Conservation (phyloP, 2,329 filamentous ascomycete species). For the Nannizziopsis arthrosporioides region DNA sequence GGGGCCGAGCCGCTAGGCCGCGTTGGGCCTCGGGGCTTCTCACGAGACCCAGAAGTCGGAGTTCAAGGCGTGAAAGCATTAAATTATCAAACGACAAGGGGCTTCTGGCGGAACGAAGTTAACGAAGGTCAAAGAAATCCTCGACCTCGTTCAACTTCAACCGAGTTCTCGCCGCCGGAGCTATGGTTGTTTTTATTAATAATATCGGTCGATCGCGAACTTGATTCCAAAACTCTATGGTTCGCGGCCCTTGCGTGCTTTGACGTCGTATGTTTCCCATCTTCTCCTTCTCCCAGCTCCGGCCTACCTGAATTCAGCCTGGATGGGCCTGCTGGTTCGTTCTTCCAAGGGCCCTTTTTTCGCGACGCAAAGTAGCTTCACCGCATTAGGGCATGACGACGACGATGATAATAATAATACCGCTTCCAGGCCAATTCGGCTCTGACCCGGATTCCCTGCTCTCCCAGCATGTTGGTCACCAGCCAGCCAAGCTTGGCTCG, state of each 20-base stretch:
- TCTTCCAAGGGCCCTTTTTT: too few species aligned
- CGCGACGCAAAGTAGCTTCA: not conserved
- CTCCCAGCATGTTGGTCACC: slow-evolving; percentile 4
- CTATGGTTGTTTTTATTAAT: too few species aligned
- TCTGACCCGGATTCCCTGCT: not conserved
- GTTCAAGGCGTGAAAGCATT: too few species aligned
- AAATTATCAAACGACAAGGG: too few species aligned
- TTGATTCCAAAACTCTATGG: too few species aligned
- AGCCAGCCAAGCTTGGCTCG: not conserved
- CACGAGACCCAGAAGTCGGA: not conserved
- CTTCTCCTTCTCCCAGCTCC: not conserved
- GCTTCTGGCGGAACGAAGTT: too few species aligned
- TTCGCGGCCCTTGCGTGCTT: too few species aligned
- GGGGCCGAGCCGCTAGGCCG: not conserved
- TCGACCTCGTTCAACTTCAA: too few species aligned
- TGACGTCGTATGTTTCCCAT: not conserved
- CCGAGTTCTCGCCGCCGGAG: too few species aligned
- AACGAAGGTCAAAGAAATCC: too few species aligned
- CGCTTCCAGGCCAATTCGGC: not conserved
- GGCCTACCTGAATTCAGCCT: not conserved
- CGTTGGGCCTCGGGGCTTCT: not conserved
- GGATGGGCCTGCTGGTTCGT: not conserved
- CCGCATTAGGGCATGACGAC: not conserved
- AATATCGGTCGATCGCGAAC: too few species aligned
- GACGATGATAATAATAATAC: not conserved